Conservation (phyloP, 2,329 filamentous ascomycete genomes). For the Venturia nashicola region DNA sequence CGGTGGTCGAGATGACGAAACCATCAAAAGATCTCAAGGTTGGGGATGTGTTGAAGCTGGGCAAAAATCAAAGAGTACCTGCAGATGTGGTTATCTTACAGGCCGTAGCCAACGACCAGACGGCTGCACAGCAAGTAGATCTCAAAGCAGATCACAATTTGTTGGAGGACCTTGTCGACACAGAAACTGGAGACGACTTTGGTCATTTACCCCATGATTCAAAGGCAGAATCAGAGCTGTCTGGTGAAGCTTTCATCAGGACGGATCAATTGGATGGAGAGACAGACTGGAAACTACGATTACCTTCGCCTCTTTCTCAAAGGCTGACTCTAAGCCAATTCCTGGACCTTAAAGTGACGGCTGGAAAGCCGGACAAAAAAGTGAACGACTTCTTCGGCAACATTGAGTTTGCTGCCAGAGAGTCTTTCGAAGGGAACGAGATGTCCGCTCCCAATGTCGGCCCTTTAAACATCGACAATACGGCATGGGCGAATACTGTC, state of each 20-base stretch:
- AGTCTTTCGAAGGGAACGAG: slow-evolving; percentile 14
- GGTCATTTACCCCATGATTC: neutral
- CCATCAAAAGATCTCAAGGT: slow-evolving; percentile 84
- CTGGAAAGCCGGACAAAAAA: slow-evolving; percentile 81
- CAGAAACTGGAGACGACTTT: neutral
- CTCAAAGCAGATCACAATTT: neutral
- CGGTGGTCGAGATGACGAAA: slow-evolving; percentile 57
- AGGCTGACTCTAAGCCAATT: slow-evolving; percentile 62
- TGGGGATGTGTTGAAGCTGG: slow-evolving; percentile 86
- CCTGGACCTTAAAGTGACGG: slow-evolving; percentile 53
- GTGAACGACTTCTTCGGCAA: slow-evolving; percentile 95
- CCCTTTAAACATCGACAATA: slow-evolving; percentile 86
- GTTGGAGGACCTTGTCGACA: slow-evolving; percentile 4
- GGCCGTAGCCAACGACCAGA: slow-evolving; percentile 41
- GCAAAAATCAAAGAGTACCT: slow-evolving; percentile 84
- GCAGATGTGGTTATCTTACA: slow-evolving; percentile 91
- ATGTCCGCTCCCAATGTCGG: slow-evolving; percentile 39
- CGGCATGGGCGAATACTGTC: slow-evolving; percentile 96
- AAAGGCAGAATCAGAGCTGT: neutral
- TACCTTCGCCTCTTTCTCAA: slow-evolving; percentile 80
- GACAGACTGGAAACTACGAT: slow-evolving; percentile 93
- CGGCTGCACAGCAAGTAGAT: slow-evolving; percentile 4
- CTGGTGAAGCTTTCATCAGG: slow-evolving; percentile 86
- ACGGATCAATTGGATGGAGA: slow-evolving; percentile 97
- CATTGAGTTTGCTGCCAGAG: slow-evolving; percentile 47